phyloP scores from a whole-genome alignment of 1,284 basidiomycete species.

The Athelia sp. region DNA sequence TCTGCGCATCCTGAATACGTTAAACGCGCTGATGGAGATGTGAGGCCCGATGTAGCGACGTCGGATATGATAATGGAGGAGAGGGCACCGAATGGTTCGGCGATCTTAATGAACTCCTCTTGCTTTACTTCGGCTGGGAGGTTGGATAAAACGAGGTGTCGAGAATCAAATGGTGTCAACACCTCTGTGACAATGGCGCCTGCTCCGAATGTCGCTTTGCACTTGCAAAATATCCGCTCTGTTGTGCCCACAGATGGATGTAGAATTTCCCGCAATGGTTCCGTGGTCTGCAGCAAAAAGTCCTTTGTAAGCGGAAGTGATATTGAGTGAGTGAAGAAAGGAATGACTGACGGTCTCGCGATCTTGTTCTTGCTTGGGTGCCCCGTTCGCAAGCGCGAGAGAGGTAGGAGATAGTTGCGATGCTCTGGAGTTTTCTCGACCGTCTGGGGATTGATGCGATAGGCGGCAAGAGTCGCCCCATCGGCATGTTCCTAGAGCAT shows the following conservation, averaged over 20 bases:
- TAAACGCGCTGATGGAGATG: constrained; percentile 20
- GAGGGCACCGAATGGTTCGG: constrained; percentile 24
- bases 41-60: constrained; percentile 6
- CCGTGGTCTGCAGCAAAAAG: too few relatives aligned
- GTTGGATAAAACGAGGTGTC: constrained; percentile 29
- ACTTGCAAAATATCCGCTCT: constrained; percentile 27
- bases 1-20: constrained; percentile 22
- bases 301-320: too few relatives aligned
- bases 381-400: neutral
- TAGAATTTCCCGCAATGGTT: too few relatives aligned
- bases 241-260: constrained; percentile 4
- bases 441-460: constrained; percentile 13
- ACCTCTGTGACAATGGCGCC: constrained; percentile 28
- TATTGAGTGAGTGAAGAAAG: too few relatives aligned
- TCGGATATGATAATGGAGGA: constrained; percentile 17
- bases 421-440: neutral
- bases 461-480: constrained; percentile 25
- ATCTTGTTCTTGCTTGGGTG: neutral
- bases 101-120: constrained; percentile 20
- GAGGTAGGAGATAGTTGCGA: neutral
- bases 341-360: too few relatives aligned
- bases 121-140: constrained; percentile 24
- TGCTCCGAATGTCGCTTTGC: constrained; percentile 31
- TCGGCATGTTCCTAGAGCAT: constrained; percentile 28
- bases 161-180: constrained; percentile 35